Base-by-base conservation (phyloP, 441 rosid genomes). In the Gossypium aridum region DNA sequence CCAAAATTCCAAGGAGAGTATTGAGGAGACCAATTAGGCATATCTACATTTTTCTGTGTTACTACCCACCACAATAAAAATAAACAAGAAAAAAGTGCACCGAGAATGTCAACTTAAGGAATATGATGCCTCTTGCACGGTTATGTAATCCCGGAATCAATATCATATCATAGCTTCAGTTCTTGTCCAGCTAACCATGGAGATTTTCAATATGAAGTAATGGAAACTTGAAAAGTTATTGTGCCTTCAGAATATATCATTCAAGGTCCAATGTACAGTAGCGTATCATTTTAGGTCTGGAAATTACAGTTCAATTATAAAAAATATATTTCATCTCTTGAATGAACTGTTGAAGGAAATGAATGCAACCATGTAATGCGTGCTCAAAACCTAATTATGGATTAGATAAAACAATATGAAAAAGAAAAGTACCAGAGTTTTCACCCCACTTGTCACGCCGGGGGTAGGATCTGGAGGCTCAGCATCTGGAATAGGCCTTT, bases 351-450 rank as follows among this genome's bases (percentile, higher is more conserved):
- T 39, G 39, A 70, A 55, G 23, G 62, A 31, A 37, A 57, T 14
- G 37, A 77, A 61, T 31, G 75, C 54, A 43, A 76, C 12, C 3
- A 68, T 25, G 16, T 49, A 49, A 17, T 20, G 72, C 23, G 26
- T 0, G 43, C 45, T 25, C 43, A 68, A 10, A 25, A n/a, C 72
- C 60, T 49, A 49, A 2, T 49, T 14, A 68, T 4, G 57, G 28
- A 68, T n/a, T 70, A 75, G 25, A 77, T n/a, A 62, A 45, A 74
- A 64, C 22, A 80, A 55, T 23, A 71, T 39, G 47, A 70, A 68
- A 49, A 72, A 71, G 74, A 78, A 78, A 81, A 79, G 12, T 88
- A 90, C 94, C 94, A 75, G 65, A 75, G 87, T 66, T 82, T 84
- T 88, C 45, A 80, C 76, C 47, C 85, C 71, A 71, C 71, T 77